Percentiles rank a stretch among this genome's conserved stretches.
Conservation (phyloP, 2,329 filamentous ascomycete genomes). For the Penicillium hesseltinei region DNA sequence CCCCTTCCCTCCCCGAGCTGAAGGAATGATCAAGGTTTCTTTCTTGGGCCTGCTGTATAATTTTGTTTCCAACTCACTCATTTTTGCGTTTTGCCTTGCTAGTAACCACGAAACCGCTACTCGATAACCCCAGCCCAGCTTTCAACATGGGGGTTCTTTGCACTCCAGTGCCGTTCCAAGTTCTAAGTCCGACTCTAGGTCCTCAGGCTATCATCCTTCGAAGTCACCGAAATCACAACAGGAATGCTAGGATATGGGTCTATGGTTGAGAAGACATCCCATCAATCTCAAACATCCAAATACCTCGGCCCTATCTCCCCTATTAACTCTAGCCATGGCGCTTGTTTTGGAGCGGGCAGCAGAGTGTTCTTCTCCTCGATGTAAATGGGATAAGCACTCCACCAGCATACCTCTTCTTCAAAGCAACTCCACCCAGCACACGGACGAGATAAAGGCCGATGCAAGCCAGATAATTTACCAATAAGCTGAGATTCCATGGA, state of each 20-base stretch:
- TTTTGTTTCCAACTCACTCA: too few species aligned
- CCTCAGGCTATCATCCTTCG: neutral
- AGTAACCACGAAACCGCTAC: neutral
- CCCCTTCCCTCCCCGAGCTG: neutral
- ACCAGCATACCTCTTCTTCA: neutral
- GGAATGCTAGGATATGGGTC: neutral
- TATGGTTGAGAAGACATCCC: neutral
- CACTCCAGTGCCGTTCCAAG: neutral
- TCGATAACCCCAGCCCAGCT: neutral
- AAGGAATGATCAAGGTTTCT: neutral
- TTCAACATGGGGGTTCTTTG: neutral
- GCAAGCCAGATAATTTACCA: constrained; percentile 2
- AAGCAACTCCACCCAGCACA: constrained; percentile 23
- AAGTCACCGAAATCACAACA: too few species aligned
- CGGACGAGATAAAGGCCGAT: constrained; percentile 25
- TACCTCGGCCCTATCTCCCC: neutral
- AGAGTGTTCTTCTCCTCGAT: neutral
- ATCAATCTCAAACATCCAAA: neutral
- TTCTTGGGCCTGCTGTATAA: too few species aligned
- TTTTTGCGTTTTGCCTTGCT: neutral
- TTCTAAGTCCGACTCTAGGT: too few species aligned
- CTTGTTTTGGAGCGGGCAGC: neutral
- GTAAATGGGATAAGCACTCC: neutral
- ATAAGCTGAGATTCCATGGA: constrained; percentile 11
- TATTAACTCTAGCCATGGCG: neutral